Evolutionary conservation across 257 asterid genomes (phyloP).

Genomic region (Lantana camara): DNA sequence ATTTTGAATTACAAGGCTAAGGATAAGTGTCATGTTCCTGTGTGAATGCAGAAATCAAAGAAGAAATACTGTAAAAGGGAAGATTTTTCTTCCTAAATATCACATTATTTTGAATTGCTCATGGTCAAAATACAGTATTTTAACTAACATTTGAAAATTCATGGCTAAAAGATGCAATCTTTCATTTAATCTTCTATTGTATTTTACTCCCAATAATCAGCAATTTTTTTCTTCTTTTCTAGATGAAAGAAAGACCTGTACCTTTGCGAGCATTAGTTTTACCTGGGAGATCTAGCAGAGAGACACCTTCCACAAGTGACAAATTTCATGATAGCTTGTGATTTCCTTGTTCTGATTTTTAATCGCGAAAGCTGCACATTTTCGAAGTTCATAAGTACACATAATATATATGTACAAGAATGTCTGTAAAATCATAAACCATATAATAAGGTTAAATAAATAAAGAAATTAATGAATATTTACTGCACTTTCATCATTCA

Average conservation of each 20-base stretch:
- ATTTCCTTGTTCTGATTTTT: slow-evolving; percentile 63
- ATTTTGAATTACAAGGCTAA: background rate
- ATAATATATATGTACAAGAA: no score
- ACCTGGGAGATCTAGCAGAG: slow-evolving; percentile 61
- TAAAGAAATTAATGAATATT: background rate
- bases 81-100: background rate
- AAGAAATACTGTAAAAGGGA: background rate
- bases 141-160: background rate
- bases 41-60: background rate
- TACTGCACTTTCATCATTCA: background rate
- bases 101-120: background rate
- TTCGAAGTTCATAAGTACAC: background rate
- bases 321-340: slow-evolving; percentile 57
- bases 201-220: slow-evolving; percentile 27
- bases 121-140: slow-evolving; percentile 4
- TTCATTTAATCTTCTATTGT: slow-evolving; percentile 24
- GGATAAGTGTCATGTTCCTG: no score
- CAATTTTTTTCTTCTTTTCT: no score
- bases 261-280: slow-evolving; percentile 34
- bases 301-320: slow-evolving; percentile 86
- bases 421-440: no score
- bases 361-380: slow-evolving; percentile 69
- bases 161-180: slow-evolving; percentile 12
- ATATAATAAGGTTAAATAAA: no score
- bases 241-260: slow-evolving; percentile 24